These are phyloP conservation scores for Boletus smithii DNA, from an alignment of 1,284 basidiomycete genomes.

Conservation along the genomic window DNA sequence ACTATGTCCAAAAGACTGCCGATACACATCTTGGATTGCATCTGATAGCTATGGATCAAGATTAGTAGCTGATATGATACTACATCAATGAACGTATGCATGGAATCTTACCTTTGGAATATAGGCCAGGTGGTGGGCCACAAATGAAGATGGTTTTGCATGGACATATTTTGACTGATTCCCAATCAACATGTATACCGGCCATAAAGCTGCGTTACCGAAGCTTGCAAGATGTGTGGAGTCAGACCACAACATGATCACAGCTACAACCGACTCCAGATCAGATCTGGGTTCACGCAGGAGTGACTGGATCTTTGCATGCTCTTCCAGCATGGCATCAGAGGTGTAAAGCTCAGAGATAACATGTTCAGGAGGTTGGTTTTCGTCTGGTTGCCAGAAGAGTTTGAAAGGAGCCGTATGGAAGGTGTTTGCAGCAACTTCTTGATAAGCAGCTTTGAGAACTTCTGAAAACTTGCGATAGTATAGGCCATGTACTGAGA, in stretches of 20 bases:
- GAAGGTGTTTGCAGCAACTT: not conserved
- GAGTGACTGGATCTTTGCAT: not conserved
- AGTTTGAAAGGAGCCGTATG: not conserved
- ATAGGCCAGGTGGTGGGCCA: slow-evolving; percentile 32
- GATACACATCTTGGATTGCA: slow-evolving; percentile 8
- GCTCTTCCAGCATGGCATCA: not conserved
- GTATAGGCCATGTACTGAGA: too few species aligned
- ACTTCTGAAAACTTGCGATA: not conserved
- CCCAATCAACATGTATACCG: slow-evolving; percentile 33
- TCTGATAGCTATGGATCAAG: slow-evolving; percentile 18
- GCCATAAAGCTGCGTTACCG: slow-evolving; percentile 34
- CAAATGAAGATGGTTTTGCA: slow-evolving; percentile 20
- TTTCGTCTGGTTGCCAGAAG: not conserved
- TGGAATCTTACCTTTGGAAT: slow-evolving; percentile 29
- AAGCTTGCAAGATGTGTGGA: slow-evolving; percentile 34
- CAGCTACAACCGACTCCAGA: slow-evolving; percentile 24
- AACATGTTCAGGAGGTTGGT: not conserved
- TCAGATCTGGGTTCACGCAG: slow-evolving; percentile 10
- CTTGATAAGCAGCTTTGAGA: not conserved
- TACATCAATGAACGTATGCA: too few species aligned
- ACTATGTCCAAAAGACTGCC: slow-evolving; percentile 9
- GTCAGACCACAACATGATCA: slow-evolving; percentile 36
- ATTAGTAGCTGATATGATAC: too few species aligned
- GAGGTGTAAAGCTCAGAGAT: not conserved
- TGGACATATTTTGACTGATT: slow-evolving; percentile 35